Percentiles rank a stretch among this genome's conserved stretches.
Conservation (phyloP, 306 rosid species). For the Bauhinia variegata region DNA sequence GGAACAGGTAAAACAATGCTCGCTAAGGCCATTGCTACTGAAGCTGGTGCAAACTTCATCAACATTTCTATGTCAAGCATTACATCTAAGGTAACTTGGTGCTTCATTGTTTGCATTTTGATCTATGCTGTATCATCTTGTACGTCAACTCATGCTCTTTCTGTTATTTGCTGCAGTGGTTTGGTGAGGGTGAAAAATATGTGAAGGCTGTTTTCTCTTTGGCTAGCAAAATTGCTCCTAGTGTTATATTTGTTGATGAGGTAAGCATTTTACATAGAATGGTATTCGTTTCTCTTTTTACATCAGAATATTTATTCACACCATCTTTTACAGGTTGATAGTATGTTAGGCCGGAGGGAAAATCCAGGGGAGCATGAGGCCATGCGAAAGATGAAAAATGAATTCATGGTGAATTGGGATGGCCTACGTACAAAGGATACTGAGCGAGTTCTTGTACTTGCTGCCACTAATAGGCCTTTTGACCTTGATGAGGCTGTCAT, state of each 20-base stretch:
- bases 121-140: constrained; percentile 21
- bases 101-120: constrained; percentile 19
- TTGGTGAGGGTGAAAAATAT: constrained; percentile 99
- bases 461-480: constrained; percentile 97
- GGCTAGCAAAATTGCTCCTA: constrained; percentile 98
- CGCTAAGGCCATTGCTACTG: constrained; percentile 98
- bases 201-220: constrained; percentile 99
- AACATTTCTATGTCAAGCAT: constrained; percentile 99
- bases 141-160: constrained; percentile 20
- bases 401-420: constrained; percentile 99
- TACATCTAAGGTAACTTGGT: constrained; percentile 85
- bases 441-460: constrained; percentile 95
- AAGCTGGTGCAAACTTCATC: constrained; percentile 98
- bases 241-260: constrained; percentile 97
- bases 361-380: constrained; percentile 99
- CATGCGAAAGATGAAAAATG: constrained; percentile 99
- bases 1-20: constrained; percentile 99
- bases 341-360: constrained; percentile 99
- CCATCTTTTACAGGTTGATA: constrained; percentile 78
- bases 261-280: constrained; percentile 40
- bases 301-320: constrained; percentile 19
- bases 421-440: constrained; percentile 98
- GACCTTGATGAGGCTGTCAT: constrained; percentile 99
- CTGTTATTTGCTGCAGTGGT: constrained; percentile 74
- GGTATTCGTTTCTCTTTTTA: constrained; percentile 5